Conservation (phyloP, 208 protist genomes). For the Leishmania tropica region DNA sequence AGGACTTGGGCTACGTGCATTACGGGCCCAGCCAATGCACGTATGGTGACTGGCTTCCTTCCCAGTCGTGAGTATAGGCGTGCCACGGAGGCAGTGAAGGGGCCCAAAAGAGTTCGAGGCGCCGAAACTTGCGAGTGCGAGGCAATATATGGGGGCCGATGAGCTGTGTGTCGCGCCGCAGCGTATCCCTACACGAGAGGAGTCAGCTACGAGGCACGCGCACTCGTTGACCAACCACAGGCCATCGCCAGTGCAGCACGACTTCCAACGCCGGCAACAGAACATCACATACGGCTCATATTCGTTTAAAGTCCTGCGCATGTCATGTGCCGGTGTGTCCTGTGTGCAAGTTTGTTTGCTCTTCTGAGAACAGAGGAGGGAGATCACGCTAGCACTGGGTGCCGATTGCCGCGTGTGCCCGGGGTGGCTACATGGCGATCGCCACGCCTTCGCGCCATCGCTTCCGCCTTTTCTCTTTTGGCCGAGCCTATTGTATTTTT, state of each 20-base stretch:
- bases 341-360: neutral
- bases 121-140: neutral
- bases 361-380: neutral
- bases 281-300: neutral
- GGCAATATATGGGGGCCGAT: neutral
- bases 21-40: constrained; percentile 76
- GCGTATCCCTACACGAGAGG: neutral
- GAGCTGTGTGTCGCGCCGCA: neutral
- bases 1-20: constrained; percentile 61
- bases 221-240: neutral
- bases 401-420: neutral
- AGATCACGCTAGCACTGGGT: neutral
- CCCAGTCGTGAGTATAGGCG: constrained; percentile 2
- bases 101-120: no score
- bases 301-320: neutral
- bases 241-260: neutral
- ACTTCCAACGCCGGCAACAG: neutral
- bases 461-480: neutral
- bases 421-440: neutral
- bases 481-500: neutral
- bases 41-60: constrained; percentile 38
- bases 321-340: neutral
- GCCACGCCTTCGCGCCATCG: neutral
- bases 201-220: neutral
- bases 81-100: neutral